Evolutionary conservation across 177 flowering plant species (phyloP), one percentile per base, ranked within the genome.

Genomic region (Vitis hybrid): DNA sequence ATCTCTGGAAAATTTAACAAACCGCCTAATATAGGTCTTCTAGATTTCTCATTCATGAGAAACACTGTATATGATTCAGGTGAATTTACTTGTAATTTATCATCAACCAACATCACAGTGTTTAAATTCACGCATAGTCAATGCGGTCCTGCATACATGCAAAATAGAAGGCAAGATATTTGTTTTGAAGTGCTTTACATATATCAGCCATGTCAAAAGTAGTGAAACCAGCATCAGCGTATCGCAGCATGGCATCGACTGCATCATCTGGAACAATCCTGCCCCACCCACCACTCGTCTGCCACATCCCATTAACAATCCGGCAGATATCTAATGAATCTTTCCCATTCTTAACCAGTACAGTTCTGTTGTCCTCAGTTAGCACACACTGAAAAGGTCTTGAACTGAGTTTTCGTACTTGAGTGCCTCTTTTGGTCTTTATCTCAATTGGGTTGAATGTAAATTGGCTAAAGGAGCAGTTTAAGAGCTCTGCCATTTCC

Each of bases 271-370:
- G 57, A 23, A 89, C 90, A 78, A 87, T 88, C 56, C 66, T 80
- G 4, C 94, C 97, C 93, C 94, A 89, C 15, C 93, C 93, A n/a
- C 93, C 92, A 65, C 91, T 88, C 21, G 91, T 85, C 76, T 91
- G 93, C 94, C 94, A 91, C 96, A 91, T 86, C 61, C 96, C 94
- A 74, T 91, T 93, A 63, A 91, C 75, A 26, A 91, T 84, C 72
- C 90, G 68, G 80, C 91, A 85, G 6, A 91, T 88, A 18, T 88
- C 87, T 63, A 90, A 69, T 17, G 88, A 86, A 70, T 92, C 92
- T 49, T 81, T 80, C 18, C 93, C 91, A 56, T 82, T 86, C 84
- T 84, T 88, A 67, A 92, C 86, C n/a, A 71, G 71, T 51, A 18
- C 61, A 60, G 65, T 69, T 73, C 79, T 40, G 2, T 81, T 70